Evolutionary conservation across 1,284 basidiomycete genomes (phyloP), one percentile per base, ranked within the genome.

Genomic region (Tylopilus orsonianus): DNA sequence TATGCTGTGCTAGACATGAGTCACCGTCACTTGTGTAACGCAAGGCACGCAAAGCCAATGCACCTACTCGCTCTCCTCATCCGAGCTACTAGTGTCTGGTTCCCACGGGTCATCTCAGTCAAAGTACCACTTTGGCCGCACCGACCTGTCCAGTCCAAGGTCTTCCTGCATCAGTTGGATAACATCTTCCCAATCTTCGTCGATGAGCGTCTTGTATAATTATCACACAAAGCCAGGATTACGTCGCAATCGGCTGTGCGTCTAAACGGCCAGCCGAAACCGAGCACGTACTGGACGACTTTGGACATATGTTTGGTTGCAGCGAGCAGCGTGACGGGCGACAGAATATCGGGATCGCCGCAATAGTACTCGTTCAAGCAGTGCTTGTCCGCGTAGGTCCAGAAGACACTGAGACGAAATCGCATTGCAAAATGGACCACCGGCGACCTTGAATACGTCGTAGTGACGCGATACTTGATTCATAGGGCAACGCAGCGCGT

Each of bases 71-170:
- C n/a, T 22, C 19, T 42, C 16, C 24, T 24, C 30, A n/a, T 32
- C 9, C 10, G 16, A 20, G 12, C 29, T 29, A 3, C 24, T n/a
- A n/a, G n/a, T n/a, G n/a, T n/a, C 35, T 8, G 39, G 39, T 8
- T 32, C 1, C 24, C 39, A 36, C 1, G 13, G 6, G 41, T 46
- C 44, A 22, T 16, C 12, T 8, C 13, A 6, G 4, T 49, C 42
- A 12, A 49, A 44, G 10, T 49, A 49, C 48, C 48, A 46, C 10
- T 24, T 46, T 7, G 43, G 44, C 20, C 26, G 43, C 10, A 49
- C 23, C 2, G 35, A 36, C 8, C 32, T 22, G 5, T 41, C 24
- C 32, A 41, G 35, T 14, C 32, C 33, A 3, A 38, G 41, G 6
- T 14, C 24, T 19, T 41, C 34, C 19, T 37, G 34, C 22, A 45